Conservation (phyloP, 805 yeast genomes). For the Ogataea henricii region DNA sequence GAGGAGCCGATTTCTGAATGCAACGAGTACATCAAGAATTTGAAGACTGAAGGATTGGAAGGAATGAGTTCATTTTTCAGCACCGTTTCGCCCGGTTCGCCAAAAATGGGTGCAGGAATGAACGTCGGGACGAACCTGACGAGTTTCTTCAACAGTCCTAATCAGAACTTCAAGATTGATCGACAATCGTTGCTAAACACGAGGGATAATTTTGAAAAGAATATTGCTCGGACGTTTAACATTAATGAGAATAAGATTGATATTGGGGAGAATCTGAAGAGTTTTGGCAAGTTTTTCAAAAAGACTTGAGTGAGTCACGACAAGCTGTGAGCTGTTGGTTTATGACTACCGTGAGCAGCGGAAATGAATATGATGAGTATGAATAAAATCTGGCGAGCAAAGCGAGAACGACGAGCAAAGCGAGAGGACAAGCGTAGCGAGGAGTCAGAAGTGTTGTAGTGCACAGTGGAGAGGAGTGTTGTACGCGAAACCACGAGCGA, state of each 20-base stretch:
- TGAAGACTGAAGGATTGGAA: conserved; percentile 25
- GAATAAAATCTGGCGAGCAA: no score
- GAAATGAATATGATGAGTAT: no score
- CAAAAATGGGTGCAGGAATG: conserved; percentile 3
- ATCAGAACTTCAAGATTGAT: conserved; percentile 30
- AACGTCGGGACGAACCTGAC: conserved; percentile 17
- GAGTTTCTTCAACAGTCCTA: conserved; percentile 22
- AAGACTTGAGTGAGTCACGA: conserved; percentile 25
- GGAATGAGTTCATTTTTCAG: conserved; percentile 12
- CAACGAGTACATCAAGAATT: conserved; percentile 27
- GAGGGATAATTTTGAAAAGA: conserved; percentile 45
- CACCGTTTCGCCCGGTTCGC: conserved; percentile 16
- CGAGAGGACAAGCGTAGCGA: no score
- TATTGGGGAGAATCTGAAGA: conserved; percentile 67
- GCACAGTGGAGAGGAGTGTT: no score
- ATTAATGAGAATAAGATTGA: conserved; percentile 60
- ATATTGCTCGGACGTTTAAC: conserved; percentile 44
- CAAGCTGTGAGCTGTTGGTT: no score
- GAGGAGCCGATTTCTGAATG: conserved; percentile 34
- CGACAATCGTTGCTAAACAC: conserved; percentile 38
- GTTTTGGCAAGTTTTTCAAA: conserved; percentile 59
- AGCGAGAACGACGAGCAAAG: no score
- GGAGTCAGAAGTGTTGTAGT: no score
- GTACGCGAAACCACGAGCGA: neutral
- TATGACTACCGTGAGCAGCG: no score